Evolutionary conservation across 441 rosid species (phyloP), one percentile per base, ranked within the genome.

Genomic region (Erysimum cheiri): DNA sequence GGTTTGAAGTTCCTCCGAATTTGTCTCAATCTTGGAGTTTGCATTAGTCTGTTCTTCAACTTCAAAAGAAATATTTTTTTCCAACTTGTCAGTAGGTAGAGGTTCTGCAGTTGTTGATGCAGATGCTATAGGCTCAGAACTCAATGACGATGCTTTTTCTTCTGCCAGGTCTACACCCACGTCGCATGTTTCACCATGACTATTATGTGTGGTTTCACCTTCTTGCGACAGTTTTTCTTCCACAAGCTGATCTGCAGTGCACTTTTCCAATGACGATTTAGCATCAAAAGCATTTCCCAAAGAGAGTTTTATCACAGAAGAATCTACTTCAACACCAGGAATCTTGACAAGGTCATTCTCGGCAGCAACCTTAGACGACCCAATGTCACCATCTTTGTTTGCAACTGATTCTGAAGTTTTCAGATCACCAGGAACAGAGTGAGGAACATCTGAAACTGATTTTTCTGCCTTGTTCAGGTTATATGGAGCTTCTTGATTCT

Each of bases 251-350:
- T 54, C 73, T 33, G 62, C 33, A 46, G 63, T 47, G 61, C 44
- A 57, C 24, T 58, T 60, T 32, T 31, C 61, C 65, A 36, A 55
- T 29, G 62, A 33, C 4, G 72, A 52, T 11, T n/a, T 49, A 36
- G 60, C 48, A 49, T 48, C 12, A 48, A 54, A 5, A 55, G 24
- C 76, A 31, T 63, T 36, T 58, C 40, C 29, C 13, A 57, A 53
- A 33, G 70, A 48, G 15, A 29, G 54, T 65, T 56, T 66, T 5
- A 40, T 17, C 26, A 60, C 75, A 41, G 76, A 69, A 52, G 64
- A 59, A 28, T 62, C 76, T 40, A 60, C 67, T 59, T 72, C 81
- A 69, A 53, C 71, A 57, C 39, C 70, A 73, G 64, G 73, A 64
- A 44, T 46, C 36, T 60, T 59, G 26, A 40, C 50, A 64, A 54